Percentiles rank a stretch among this genome's conserved stretches.
These are phyloP conservation scores for Epichloe sp. DNA, from an alignment of 2,329 filamentous ascomycete species.

Conservation along the genomic window DNA sequence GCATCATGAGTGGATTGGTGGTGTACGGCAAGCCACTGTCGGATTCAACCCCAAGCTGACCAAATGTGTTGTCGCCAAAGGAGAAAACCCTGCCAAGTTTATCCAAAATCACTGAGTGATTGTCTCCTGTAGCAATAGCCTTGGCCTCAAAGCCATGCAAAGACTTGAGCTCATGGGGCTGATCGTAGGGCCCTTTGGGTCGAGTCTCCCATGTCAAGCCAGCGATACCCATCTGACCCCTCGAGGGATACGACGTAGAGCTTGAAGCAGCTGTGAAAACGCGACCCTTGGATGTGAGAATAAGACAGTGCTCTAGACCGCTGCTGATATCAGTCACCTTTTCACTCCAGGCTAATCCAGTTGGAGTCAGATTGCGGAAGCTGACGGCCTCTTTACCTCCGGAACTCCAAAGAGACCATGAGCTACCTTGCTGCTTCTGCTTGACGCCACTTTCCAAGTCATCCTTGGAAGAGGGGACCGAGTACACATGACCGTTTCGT, in stretches of 20 bases:
- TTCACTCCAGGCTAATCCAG: constrained; percentile 53
- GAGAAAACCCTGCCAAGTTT: constrained; percentile 64
- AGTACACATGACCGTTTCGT: constrained; percentile 67
- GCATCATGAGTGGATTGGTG: constrained; percentile 58
- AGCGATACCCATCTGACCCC: constrained; percentile 77
- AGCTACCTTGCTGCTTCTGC: constrained; percentile 35
- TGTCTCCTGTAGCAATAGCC: constrained; percentile 72
- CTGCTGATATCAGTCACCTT: constrained; percentile 60
- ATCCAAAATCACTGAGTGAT: constrained; percentile 71
- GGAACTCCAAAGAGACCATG: constrained; percentile 61
- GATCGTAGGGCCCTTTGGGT: constrained; percentile 65
- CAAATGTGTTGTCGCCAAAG: constrained; percentile 83
- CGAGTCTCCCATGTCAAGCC: constrained; percentile 69
- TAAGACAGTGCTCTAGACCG: constrained; percentile 73
- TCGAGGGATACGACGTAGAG: constrained; percentile 61
- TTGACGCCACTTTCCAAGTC: constrained; percentile 59
- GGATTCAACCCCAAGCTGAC: constrained; percentile 78
- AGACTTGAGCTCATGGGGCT: constrained; percentile 63
- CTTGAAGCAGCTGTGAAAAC: constrained; percentile 82
- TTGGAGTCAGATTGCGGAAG: constrained; percentile 60
- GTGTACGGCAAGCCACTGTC: constrained; percentile 47
- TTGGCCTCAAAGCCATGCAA: constrained; percentile 58
- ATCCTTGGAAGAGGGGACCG: constrained; percentile 59
- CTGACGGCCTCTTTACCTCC: constrained; percentile 34
- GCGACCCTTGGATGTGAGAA: constrained; percentile 73